Percentiles rank a stretch among this genome's conserved stretches.
Conservation (phyloP, 345 rosid species). For the Erucastrum elatum region DNA sequence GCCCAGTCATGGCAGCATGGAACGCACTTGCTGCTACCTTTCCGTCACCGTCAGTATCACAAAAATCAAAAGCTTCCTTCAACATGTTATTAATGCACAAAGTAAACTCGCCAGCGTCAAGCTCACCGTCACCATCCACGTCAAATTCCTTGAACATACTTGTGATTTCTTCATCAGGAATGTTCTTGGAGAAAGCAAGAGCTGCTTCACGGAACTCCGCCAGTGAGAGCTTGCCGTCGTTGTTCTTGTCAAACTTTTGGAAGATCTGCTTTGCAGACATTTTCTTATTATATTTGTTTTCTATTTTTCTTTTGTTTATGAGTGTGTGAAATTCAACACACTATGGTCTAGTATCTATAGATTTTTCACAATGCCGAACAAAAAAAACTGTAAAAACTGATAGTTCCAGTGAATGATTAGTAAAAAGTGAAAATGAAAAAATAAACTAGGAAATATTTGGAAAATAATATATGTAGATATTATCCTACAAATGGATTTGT, state of each 20-base stretch:
- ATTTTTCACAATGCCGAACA: background rate
- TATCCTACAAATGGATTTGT: background rate
- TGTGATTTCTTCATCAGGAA: background rate
- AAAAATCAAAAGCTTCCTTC: slow-evolving; percentile 7
- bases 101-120: slow-evolving; percentile 8
- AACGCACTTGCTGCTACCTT: slow-evolving; percentile 6
- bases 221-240: slow-evolving; percentile 15
- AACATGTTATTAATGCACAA: slow-evolving; percentile 3
- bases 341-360: background rate
- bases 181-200: slow-evolving; percentile 8
- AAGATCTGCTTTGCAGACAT: slow-evolving; percentile 18
- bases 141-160: slow-evolving; percentile 22
- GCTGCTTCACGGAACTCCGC: slow-evolving; percentile 9
- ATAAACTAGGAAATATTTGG: background rate
- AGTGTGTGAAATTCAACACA: background rate
- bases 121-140: slow-evolving; percentile 20
- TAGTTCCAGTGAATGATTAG: background rate
- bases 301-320: background rate
- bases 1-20: background rate
- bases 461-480: background rate
- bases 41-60: slow-evolving; percentile 19
- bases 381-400: background rate
- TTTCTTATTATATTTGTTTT: background rate
- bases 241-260: slow-evolving; percentile 17
- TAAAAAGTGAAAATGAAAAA: background rate